Conservation (phyloP, 345 rosid species). For the Ceriops decandra region DNA sequence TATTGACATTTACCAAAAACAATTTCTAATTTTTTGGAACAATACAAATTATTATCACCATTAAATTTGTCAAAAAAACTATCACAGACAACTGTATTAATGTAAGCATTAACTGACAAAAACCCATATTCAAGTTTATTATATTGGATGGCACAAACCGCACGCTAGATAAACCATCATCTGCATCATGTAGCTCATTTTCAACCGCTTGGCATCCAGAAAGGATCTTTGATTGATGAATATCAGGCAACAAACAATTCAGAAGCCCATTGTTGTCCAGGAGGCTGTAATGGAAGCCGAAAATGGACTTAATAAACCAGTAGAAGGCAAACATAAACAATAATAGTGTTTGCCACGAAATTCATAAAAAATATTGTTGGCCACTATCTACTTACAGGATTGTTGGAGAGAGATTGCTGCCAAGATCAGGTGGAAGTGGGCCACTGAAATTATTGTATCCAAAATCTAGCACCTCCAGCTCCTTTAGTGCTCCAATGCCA, state of each 20-base stretch:
- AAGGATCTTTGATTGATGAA: constrained; percentile 28
- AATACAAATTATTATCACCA: neutral
- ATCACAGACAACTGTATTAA: neutral
- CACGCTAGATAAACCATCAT: constrained; percentile 19
- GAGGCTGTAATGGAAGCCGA: neutral
- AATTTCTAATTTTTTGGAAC: neutral
- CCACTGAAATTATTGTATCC: constrained; percentile 19
- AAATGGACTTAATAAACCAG: neutral
- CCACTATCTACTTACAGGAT: constrained; percentile 6
- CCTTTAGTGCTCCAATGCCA: constrained; percentile 9
- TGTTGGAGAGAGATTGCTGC: neutral
- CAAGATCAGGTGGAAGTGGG: constrained; percentile 8
- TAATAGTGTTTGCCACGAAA: neutral
- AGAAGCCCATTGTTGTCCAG: constrained; percentile 11
- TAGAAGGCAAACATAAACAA: neutral
- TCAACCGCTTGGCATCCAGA: constrained; percentile 45
- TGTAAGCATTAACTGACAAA: neutral
- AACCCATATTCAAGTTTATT: neutral
- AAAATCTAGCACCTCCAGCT: constrained; percentile 14
- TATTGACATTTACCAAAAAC: too few species aligned
- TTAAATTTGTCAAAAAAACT: neutral
- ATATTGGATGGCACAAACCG: constrained; percentile 18
- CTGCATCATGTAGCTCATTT: constrained; percentile 15
- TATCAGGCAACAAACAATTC: constrained; percentile 21
- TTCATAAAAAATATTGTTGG: neutral